Base-by-base conservation (phyloP, 176 grass and related monocot genomes). In the Stipa capillata region DNA sequence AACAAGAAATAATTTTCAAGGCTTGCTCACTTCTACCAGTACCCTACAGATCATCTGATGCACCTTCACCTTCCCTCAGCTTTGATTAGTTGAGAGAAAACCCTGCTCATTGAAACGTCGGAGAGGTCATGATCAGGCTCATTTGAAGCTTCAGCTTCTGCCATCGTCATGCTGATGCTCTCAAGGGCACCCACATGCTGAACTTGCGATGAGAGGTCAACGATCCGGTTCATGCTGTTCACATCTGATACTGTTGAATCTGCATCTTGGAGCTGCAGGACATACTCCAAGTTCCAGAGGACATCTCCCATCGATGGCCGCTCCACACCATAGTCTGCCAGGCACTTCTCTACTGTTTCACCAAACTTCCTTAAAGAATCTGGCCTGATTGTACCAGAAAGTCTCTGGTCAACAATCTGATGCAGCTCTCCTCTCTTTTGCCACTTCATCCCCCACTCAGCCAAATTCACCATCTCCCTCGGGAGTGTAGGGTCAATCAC, bases 391-490 rank as follows among this genome's bases (percentile, higher is more conserved):
- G 87, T 87, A 39, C 73, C 90, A 2, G 85, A 75, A 34, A 98
- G 85, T 61, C 65, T 65, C 72, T 90, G 85, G 45, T 98, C 95
- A 0, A 92, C 88, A 16, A 98, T 94, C 63, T 90, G 89, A 13
- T 92, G 85, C 81, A 98, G 49, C 88, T 94, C 92, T 55, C 92
- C 90, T 70, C 87, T 88, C 73, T 92, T 94, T 82, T 89, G 87
- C 90, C 92, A 94, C 69, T 90, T 92, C 92, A 97, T 92, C 20
- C 91, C 95, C 95, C 95, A 97, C 69, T 97, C 95, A 5, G 89
- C 95, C 32, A 97, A 77, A 60, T 92, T 97, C 63, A 94, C 92
- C 87, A 89, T 92, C 58, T 94, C 95, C 77, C 89, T 90, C 1
- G 95, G 85, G 28, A 97, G 85, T 12, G 95, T 90, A 24, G 95